Evolutionary conservation across 352 stramenopile genomes (phyloP), one percentile per base, ranked within the genome.

Genomic region (Globisporangium nunn): DNA sequence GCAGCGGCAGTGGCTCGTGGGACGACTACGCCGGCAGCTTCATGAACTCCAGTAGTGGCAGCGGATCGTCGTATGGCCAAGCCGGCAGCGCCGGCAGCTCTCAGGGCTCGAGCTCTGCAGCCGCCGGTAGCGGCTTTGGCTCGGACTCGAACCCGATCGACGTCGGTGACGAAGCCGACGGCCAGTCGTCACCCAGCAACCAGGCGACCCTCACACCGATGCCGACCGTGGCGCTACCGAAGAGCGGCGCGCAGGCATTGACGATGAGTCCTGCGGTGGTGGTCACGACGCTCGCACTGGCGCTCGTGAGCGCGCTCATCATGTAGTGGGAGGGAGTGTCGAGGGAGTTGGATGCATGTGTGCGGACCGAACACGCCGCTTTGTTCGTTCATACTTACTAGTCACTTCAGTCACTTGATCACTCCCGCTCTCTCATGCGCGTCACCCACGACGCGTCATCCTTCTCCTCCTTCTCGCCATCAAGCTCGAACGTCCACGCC

Each of bases 401-500:
- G 23, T 37, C 33, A 37, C 33, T 37, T 37, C 33, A 6, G 23
- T 23, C 23, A 23, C 23, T 23, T 23, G 23, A 23, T 23, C 23
- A 23, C 23, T 23, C 23, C 23, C 23, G 23, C 23, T 23, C 23
- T 23, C 23, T 23, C 23, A 23, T 23, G 23, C 23, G 23, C 23
- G 23, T 23, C 23, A 23, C 23, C 23, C 23, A 23, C 23, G 23
- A 23, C 23, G 23, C 33, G 33, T 37, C 33, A 8, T 37, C 33
- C 5, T 37, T 37, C 5, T 37, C 33, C 33, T 10, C 33, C 1
- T 23, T 23, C 23, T 23, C 23, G 23, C 23, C 23, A 23, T 23
- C 23, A 23, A 23, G 33, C 33, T 6, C 33, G 11, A 43, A 51
- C 43, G 67, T 63, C 61, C 57, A 75, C 7, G 62, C 54, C 54